Conservation (phyloP, 345 rosid genomes). For the Schrenkiella parvula region DNA sequence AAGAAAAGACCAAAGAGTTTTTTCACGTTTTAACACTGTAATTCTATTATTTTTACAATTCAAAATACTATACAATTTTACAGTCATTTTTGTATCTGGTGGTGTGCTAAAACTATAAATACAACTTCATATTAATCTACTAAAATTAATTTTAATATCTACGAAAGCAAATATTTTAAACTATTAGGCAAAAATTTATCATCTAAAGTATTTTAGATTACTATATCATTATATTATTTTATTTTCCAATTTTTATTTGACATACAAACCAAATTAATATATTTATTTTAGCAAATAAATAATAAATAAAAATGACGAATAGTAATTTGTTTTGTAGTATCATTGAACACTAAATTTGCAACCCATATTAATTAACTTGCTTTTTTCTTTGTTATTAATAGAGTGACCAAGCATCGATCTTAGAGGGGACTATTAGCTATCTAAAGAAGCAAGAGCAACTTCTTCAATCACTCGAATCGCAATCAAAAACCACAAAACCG, state of each 20-base stretch:
- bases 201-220: no score
- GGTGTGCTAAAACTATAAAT: no score
- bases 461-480: slow-evolving; percentile 48
- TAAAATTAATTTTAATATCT: no score
- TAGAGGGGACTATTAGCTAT: slow-evolving; percentile 69
- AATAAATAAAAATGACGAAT: background rate
- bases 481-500: slow-evolving; percentile 18
- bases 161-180: no score
- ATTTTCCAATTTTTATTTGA: background rate
- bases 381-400: background rate
- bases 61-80: no score
- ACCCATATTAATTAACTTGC: background rate
- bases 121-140: no score
- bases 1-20: no score
- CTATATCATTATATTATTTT: no score
- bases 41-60: no score
- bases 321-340: background rate
- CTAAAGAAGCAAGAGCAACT: slow-evolving; percentile 71
- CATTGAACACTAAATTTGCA: background rate
- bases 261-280: background rate
- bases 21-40: no score
- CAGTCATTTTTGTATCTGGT: no score
- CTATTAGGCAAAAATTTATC: no score
- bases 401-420: slow-evolving; percentile 79
- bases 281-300: background rate